Evolutionary conservation across 768 basidiomycete genomes (phyloP).

Genomic region (Pholiota microspora): DNA sequence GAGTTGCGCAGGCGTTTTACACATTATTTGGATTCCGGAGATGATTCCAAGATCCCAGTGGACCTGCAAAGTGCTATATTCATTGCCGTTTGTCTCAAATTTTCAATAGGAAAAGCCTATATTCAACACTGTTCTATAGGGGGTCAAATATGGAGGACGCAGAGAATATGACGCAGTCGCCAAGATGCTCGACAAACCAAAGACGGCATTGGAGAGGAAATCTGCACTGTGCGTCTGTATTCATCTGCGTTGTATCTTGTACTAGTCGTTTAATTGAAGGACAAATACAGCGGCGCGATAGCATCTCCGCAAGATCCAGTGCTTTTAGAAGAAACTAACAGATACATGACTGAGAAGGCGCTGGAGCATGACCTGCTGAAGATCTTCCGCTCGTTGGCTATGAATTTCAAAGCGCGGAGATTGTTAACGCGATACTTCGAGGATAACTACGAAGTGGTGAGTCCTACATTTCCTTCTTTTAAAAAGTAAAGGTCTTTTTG

Average conservation of each 20-base stretch:
- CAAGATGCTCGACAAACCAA: slow-evolving; percentile 65
- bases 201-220: slow-evolving; percentile 68
- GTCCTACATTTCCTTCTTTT: neutral
- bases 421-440: neutral
- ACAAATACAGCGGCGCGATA: slow-evolving; percentile 51
- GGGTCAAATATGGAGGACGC: slow-evolving; percentile 70
- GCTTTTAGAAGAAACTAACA: slow-evolving; percentile 59
- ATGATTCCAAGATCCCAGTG: slow-evolving; percentile 74
- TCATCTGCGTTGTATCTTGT: neutral
- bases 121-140: slow-evolving; percentile 33
- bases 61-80: slow-evolving; percentile 68
- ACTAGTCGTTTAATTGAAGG: neutral
- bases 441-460: neutral
- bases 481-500: slow-evolving; percentile 2
- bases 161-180: slow-evolving; percentile 74
- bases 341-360: slow-evolving; percentile 50
- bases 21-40: slow-evolving; percentile 64
- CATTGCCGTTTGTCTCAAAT: slow-evolving; percentile 35
- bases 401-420: slow-evolving; percentile 36
- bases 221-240: slow-evolving; percentile 65
- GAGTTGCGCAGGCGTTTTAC: slow-evolving; percentile 73
- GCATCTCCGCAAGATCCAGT: slow-evolving; percentile 51
- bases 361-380: slow-evolving; percentile 58
- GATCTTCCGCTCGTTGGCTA: slow-evolving; percentile 56
- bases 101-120: neutral